phyloP scores from a whole-genome alignment of 2,329 filamentous ascomycete species.

The Phyllosticta ampelicida region DNA sequence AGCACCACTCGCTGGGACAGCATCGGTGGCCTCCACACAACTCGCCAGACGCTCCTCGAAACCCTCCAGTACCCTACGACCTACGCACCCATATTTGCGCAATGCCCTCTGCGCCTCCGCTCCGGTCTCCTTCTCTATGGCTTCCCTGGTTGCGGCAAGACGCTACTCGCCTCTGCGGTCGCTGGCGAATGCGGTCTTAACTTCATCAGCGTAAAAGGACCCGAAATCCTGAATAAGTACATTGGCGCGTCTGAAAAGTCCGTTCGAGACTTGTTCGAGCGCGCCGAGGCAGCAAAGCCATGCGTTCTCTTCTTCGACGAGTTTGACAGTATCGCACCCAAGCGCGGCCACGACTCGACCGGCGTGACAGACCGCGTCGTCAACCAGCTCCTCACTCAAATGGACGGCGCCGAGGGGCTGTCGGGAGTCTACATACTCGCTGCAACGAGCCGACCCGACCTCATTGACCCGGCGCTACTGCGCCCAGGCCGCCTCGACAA shows the following conservation, averaged over 20 bases:
- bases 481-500: conserved; percentile 91
- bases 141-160: conserved; percentile 94
- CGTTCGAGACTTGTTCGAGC: conserved; percentile 88
- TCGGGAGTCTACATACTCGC: conserved; percentile 94
- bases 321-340: conserved; percentile 95
- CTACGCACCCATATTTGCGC: conserved; percentile 93
- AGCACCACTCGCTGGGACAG: conserved; percentile 87
- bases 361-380: conserved; percentile 98
- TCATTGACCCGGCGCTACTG: conserved; percentile 89
- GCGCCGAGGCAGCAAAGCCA: conserved; percentile 79
- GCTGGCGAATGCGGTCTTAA: conserved; percentile 96
- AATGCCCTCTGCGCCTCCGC: conserved; percentile 86
- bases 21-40: conserved; percentile 80
- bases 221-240: conserved; percentile 98
- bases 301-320: conserved; percentile 98
- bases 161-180: conserved; percentile 88
- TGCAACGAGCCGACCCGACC: conserved; percentile 82
- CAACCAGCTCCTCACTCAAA: conserved; percentile 95
- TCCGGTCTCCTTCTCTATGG: conserved; percentile 90
- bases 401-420: conserved; percentile 95
- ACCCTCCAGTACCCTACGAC: conserved; percentile 95
- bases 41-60: conserved; percentile 82
- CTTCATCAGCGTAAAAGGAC: conserved; percentile 96
- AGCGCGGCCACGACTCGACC: conserved; percentile 91
- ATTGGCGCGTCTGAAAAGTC: conserved; percentile 96